Conservation (phyloP, 345 rosid genomes). For the Gossypium longicalyx region DNA sequence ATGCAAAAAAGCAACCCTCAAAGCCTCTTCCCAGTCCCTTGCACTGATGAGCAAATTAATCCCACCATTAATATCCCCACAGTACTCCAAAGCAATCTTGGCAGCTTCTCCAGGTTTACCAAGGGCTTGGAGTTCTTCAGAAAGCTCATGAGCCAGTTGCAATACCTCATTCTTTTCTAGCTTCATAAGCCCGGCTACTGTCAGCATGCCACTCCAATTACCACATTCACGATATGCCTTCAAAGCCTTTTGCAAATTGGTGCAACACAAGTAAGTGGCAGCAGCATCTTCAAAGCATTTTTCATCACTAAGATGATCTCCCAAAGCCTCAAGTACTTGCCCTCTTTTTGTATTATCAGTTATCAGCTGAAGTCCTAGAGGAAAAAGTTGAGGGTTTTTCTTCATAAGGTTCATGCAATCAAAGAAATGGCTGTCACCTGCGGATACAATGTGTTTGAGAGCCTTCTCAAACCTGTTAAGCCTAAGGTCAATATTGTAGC, state of each 20-base stretch:
- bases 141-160: conserved; percentile 76
- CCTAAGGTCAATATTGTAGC: conserved; percentile 76
- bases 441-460: conserved; percentile 73
- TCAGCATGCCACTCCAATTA: conserved; percentile 86
- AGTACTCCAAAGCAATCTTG: conserved; percentile 83
- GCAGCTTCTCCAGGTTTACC: conserved; percentile 97
- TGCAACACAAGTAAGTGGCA: conserved; percentile 69
- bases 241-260: conserved; percentile 70
- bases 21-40: conserved; percentile 96
- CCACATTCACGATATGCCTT: conserved; percentile 84
- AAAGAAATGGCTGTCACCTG: conserved; percentile 64
- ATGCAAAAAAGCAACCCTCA: conserved; percentile 74
- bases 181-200: conserved; percentile 79
- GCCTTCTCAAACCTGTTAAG: conserved; percentile 78
- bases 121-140: conserved; percentile 89
- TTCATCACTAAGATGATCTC: conserved; percentile 67
- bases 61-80: conserved; percentile 65
- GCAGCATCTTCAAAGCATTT: conserved; percentile 92
- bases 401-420: conserved; percentile 73
- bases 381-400: conserved; percentile 77
- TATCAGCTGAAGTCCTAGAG: conserved; percentile 68
- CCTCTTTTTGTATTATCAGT: conserved; percentile 54
- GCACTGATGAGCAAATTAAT: conserved; percentile 64
- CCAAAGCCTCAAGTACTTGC: conserved; percentile 88
- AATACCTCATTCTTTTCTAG: conserved; percentile 58